Evolutionary conservation across 2,329 filamentous ascomycete species (phyloP), one percentile per base, ranked within the genome.

Genomic region (Karstenula rhodostoma): DNA sequence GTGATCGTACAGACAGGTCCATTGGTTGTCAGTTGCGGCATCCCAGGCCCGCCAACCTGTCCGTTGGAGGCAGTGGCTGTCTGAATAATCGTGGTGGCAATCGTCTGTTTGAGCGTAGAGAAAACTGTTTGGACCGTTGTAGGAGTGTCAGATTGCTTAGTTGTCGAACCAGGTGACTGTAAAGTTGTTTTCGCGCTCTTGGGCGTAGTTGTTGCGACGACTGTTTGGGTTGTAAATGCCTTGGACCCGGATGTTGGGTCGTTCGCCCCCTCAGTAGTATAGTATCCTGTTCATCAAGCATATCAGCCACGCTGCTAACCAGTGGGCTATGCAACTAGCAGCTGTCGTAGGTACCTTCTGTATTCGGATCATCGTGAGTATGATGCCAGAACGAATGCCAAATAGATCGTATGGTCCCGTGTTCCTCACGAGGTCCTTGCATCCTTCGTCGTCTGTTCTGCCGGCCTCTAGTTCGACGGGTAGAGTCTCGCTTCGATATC

Each of bases 401-500:
- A 22, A 54, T 44, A 2, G 51, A 54, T 54, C 40, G 13, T 44
- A 44, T 44, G 40, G 37, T 44, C 27, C 51, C 51, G 15, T 54
- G 23, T 19, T 25, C 40, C 15, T 32, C 44, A 29, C 32, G 56
- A 54, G 33, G 40, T 23, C 6, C 46, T 15, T 37, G 27, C 29
- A 29, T 47, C 17, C 22, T 23, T 15, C 37, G 49, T 23, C 22
- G 56, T n/a, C 53, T 48, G 13, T 40, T 33, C 6, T 35, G 32
- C 9, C 43, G 42, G 17, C 25, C 44, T 15, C 25, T 57, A 13
- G 33, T 25, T 13, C 49, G 22, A 56, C 10, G 32, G n/a, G 23
- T 46, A 10, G 35, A 23, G 9, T 37, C 19, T 33, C 59, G 51
- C 40, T 56, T 58, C 13, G 56, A 58, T 25, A 53, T 62, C 58